These are phyloP conservation scores for Dalbergia cultrata DNA, from an alignment of 306 rosid genomes.

Conservation along the genomic window DNA sequence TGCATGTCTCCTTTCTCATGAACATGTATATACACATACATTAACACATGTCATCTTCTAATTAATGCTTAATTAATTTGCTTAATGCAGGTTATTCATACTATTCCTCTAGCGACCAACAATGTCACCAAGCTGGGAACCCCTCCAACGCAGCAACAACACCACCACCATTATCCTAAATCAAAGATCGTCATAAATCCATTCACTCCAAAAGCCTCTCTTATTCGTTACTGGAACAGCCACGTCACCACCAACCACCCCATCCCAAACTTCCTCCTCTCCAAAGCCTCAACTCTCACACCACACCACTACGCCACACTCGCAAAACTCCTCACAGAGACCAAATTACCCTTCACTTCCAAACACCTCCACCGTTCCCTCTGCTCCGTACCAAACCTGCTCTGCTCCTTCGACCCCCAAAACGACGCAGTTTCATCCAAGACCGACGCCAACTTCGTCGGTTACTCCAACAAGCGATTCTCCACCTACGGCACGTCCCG, in stretches of 20 bases:
- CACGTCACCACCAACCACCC: constrained; percentile 59
- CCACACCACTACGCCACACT: constrained; percentile 60
- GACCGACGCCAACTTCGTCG: constrained; percentile 58
- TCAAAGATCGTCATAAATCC: constrained; percentile 56
- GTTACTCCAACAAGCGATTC: constrained; percentile 69
- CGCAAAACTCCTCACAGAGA: constrained; percentile 46
- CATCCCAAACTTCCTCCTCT: constrained; percentile 65
- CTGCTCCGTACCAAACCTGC: constrained; percentile 67
- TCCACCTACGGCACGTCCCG: constrained; percentile 65
- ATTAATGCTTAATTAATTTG: neutral
- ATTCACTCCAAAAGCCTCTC: constrained; percentile 76
- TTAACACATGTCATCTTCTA: neutral
- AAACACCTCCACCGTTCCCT: constrained; percentile 51
- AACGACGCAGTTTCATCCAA: neutral
- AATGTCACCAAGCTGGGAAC: neutral
- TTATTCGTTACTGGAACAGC: constrained; percentile 77
- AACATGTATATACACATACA: too few species aligned
- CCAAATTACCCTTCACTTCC: constrained; percentile 48
- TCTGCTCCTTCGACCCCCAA: constrained; percentile 63
- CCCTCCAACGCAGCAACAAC: neutral
- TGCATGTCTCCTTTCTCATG: neutral
- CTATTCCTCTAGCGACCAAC: constrained; percentile 38
- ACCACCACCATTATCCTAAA: neutral
- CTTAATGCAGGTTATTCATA: constrained; percentile 53
- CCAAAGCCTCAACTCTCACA: constrained; percentile 81